Evolutionary conservation across 768 basidiomycete species (phyloP), one percentile per base, ranked within the genome.

Genomic region (Kwoniella sp.): DNA sequence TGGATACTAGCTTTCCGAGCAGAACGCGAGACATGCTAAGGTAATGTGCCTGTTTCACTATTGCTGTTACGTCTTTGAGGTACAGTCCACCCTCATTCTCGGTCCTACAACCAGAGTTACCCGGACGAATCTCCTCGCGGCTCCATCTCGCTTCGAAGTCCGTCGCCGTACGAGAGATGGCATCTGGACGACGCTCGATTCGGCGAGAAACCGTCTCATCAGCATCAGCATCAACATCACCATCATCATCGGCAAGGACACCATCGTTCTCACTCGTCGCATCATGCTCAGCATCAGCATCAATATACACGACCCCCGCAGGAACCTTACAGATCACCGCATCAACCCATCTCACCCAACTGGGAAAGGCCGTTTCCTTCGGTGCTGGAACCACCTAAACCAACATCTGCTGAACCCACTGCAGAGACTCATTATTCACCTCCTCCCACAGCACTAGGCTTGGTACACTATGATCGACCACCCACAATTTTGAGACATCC

Each of bases 341-440:
- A 19, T 19, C 46, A 47, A 22, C 9, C 22, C 12, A 26, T 44
- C 9, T 30, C 33, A 2, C 15, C 59, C 3, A 50, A 21, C 3
- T 60, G 26, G 49, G 59, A 60, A 21, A 51, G 21, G 30, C 59
- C 59, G 13, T 60, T 60, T 27, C 59, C 59, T 21, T 60, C 59
- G 24, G 59, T 60, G 1, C 37, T 60, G 17, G 59, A 60, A 27
- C 51, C 59, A n/a, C 13, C 29, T 24, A 26, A 26, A 36, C 22
- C 46, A 2, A 7, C 57, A 12, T 21, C 27, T 53, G 47, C 52
- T 27, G 9, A 26, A 26, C 25, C 3, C 3, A 5, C 37, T 4
- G 33, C 33, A 6, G 33, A 26, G 9, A 22, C 10, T 21, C 36
- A 17, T 37, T 13, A 26, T 57, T 50, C 47, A 15, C 57, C 57